Evolutionary conservation across 148 eudicot species (phyloP).

Genomic region (Camellia sinensis): DNA sequence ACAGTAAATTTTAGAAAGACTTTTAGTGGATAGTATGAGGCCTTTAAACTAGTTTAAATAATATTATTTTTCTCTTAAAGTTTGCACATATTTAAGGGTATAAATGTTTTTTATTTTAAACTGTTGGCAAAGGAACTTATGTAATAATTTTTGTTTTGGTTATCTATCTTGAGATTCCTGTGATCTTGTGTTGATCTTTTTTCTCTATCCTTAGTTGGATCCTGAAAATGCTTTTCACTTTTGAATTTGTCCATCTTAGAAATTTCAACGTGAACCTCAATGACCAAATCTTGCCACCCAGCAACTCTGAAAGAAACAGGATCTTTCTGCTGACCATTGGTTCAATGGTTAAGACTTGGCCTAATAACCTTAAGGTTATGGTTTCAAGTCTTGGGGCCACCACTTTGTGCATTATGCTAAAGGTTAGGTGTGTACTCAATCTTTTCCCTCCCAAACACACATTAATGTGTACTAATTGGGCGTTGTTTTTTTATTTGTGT

Average conservation of each 20-base stretch:
- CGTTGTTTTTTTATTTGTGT: too few relatives aligned
- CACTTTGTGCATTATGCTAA: too few relatives aligned
- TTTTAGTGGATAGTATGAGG: too few relatives aligned
- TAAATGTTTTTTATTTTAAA: not conserved
- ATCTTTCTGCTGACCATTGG: not conserved
- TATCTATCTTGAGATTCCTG: not conserved
- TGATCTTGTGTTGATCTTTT: not conserved
- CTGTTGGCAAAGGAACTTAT: not conserved
- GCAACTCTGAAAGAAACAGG: not conserved
- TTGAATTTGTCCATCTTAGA: not conserved
- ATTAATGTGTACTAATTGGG: too few relatives aligned
- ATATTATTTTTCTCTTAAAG: not conserved
- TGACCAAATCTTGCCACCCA: not conserved
- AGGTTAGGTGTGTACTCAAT: too few relatives aligned
- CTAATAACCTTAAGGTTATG: too few relatives aligned
- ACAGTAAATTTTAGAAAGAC: too few relatives aligned
- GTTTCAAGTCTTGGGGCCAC: too few relatives aligned
- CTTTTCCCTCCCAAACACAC: too few relatives aligned
- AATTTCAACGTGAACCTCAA: not conserved
- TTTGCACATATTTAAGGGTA: not conserved
- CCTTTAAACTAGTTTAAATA: not conserved
- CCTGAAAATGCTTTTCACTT: not conserved
- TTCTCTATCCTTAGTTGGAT: not conserved
- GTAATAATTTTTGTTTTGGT: not conserved
- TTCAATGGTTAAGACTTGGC: too few relatives aligned